Conservation (phyloP, 331 rosid species). For the Stylosanthes scabra region DNA sequence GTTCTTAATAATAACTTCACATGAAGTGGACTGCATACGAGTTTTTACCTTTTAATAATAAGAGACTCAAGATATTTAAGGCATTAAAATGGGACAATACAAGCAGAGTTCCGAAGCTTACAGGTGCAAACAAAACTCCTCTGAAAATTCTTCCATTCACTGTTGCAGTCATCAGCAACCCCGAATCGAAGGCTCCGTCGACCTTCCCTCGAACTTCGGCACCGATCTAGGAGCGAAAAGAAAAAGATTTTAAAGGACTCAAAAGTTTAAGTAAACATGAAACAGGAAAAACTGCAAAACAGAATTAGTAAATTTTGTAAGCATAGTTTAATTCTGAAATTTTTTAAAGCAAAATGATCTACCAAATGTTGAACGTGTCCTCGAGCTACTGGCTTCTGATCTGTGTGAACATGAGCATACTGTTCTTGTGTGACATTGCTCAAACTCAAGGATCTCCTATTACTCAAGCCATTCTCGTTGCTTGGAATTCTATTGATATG, state of each 20-base stretch:
- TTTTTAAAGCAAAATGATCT: constrained; percentile 22
- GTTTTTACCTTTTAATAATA: no score
- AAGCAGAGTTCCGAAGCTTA: constrained; percentile 49
- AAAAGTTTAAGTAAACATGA: background rate
- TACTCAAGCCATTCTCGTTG: constrained; percentile 39
- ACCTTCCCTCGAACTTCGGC: constrained; percentile 88
- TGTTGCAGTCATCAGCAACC: constrained; percentile 80
- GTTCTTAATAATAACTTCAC: no score
- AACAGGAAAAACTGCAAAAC: background rate
- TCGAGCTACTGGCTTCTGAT: constrained; percentile 23
- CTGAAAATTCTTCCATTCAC: constrained; percentile 76
- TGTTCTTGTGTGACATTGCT: constrained; percentile 18
- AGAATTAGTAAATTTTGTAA: background rate
- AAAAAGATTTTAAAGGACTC: no score
- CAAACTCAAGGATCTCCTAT: constrained; percentile 36
- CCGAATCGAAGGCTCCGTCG: constrained; percentile 89
- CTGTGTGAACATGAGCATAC: constrained; percentile 4
- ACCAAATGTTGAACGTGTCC: constrained; percentile 58
- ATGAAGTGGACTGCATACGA: no score
- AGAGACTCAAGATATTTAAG: no score
- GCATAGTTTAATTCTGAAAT: background rate
- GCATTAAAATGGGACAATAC: background rate
- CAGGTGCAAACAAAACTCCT: constrained; percentile 91
- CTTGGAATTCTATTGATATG: constrained; percentile 44
- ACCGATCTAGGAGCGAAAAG: constrained; percentile 65